Base-by-base conservation (phyloP, 2,329 filamentous ascomycete species). In the Hymenoscyphus fructigenus region DNA sequence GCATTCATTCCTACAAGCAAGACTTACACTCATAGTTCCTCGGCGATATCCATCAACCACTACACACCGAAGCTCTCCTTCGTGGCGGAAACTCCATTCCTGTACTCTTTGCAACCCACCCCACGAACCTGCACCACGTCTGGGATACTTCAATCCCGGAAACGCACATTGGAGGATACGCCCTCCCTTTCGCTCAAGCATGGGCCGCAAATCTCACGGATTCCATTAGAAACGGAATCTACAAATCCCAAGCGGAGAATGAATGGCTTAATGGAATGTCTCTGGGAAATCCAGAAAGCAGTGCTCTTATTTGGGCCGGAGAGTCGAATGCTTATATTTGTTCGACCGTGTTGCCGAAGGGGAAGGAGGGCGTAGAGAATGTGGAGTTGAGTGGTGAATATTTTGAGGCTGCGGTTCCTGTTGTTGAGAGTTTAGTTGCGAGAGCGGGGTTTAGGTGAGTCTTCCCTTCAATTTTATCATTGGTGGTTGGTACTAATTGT, bases 61-160 rank as follows among this genome's bases (percentile, higher is more conserved):
- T 90, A 64, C 88, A 90, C 75, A 84, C 84, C 62, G 88, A 90
- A 76, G 81, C 88, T 63, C 83, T 88, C 6, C 80, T 82, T 2
- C 78, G 82, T 26, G 90, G 90, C 62, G 90, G 90, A 0, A 93
- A 92, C 70, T 83, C 83, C 12, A 89, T 92, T 70, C 75, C 80
- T 15, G 89, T 92, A 1, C 79, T 78, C 17, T 92, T 88, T 77
- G 80, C 86, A 29, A 82, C 82, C 2, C 75, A 76, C 34, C 76
- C 79, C 32, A 81, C 84, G 63, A 92, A 92, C 73, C 81, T 92
- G 53, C 90, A 92, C 73, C 83, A 88, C 65, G 85, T 91, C 17
- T 92, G 90, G 90, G 90, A 92, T 73, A 86, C 84, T 61, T 85
- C 83, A 69, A 91, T 92, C 67, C 83, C 86, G 0, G 88, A 90